These are phyloP conservation scores for Scedosporium boydii DNA, from an alignment of 2,329 filamentous ascomycete genomes.

Conservation along the genomic window DNA sequence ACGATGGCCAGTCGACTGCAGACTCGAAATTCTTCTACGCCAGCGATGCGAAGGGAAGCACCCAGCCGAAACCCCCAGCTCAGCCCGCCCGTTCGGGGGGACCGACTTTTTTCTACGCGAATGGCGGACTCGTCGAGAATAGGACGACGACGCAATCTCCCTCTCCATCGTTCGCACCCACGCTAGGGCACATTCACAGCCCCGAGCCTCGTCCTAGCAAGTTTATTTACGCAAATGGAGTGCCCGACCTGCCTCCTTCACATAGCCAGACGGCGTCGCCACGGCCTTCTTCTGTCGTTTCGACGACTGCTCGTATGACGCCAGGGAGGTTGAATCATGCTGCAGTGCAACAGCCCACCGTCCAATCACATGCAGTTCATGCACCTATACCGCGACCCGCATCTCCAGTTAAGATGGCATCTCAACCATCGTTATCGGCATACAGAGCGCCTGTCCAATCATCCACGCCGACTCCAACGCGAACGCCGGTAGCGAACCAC, in stretches of 20 bases:
- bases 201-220: conserved; percentile 33
- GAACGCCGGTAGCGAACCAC: not conserved
- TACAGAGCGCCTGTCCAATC: not conserved
- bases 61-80: conserved; percentile 25
- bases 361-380: not conserved
- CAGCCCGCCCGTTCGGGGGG: conserved; percentile 13
- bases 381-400: not conserved
- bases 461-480: not conserved
- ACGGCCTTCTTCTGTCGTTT: conserved; percentile 1
- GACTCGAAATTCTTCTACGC: conserved; percentile 87
- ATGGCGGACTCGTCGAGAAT: conserved; percentile 32
- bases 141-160: conserved; percentile 17
- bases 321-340: not conserved
- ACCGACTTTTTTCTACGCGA: conserved; percentile 49
- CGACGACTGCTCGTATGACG: not conserved
- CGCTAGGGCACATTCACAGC: conserved; percentile 5
- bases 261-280: not conserved
- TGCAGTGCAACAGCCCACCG: not conserved
- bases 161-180: conserved; percentile 3
- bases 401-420: conserved; percentile 1
- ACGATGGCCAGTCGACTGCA: conserved; percentile 14
- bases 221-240: conserved; percentile 68
- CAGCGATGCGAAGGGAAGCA: conserved; percentile 54
- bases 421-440: not conserved
- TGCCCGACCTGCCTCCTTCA: conserved; percentile 31